Conservation (phyloP, 163 green algal species). For the Coccomyxa subellipsoidea region DNA sequence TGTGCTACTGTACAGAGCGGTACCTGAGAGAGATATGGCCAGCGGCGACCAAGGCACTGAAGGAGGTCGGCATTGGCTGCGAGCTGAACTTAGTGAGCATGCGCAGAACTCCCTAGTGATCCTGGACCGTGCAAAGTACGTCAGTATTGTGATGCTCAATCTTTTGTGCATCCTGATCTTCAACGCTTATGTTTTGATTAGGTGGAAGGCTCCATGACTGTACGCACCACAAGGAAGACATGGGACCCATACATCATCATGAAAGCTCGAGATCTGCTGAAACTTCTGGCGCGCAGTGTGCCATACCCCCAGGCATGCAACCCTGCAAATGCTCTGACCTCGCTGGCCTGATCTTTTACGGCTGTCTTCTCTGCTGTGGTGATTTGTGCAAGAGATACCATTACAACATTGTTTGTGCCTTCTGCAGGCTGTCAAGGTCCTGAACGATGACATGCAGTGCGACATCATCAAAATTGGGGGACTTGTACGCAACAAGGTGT, state of each 20-base stretch:
- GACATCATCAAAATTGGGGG: slow-evolving; percentile 99
- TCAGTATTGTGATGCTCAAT: no score
- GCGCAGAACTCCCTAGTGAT: neutral
- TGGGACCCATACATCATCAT: slow-evolving; percentile 98
- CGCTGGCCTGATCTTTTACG: no score
- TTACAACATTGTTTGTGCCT: no score
- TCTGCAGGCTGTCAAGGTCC: slow-evolving; percentile 93
- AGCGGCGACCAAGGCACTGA: slow-evolving; percentile 82
- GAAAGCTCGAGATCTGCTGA: slow-evolving; percentile 97
- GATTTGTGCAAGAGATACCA: no score
- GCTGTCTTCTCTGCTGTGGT: no score
- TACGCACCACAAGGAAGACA: slow-evolving; percentile 95
- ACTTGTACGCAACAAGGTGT: slow-evolving; percentile 93
- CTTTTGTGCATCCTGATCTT: no score
- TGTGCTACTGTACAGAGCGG: slow-evolving; percentile 71
- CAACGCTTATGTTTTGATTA: no score
- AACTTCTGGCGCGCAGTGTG: slow-evolving; percentile 93
- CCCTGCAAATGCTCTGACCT: no score
- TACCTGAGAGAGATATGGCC: slow-evolving; percentile 97
- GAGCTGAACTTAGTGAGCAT: slow-evolving; percentile 92
- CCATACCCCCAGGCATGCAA: slow-evolving; percentile 74
- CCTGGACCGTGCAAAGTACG: no score
- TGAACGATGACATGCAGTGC: slow-evolving; percentile 93
- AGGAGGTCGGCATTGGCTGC: slow-evolving; percentile 86
- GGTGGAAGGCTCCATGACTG: slow-evolving; percentile 96